Base-by-base conservation (phyloP, 2,329 filamentous ascomycete species). In the Arthrocladium fulminans region DNA sequence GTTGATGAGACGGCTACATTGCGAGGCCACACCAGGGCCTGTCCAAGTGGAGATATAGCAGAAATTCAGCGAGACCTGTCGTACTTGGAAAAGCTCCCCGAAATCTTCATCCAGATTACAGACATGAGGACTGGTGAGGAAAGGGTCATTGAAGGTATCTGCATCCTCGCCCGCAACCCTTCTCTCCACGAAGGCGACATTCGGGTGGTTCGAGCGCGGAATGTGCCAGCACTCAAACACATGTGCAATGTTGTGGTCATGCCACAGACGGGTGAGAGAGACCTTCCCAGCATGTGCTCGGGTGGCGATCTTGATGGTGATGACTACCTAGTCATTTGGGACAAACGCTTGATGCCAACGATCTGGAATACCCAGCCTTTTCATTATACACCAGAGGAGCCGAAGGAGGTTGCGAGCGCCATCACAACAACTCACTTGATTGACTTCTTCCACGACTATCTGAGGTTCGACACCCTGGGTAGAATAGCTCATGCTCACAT, bases 271-370 rank as follows among this genome's bases (percentile, higher is more conserved):
- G 90, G 90, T 0, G 88, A 96, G 60, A 75, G 84, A 13, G 88
- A 94, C 54, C 69, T 98, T 19, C 81, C 89, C 1, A 88, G 85
- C 59, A 97, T 97, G 90, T 88, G 92, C 54, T 95, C 92, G 3
- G 92, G 92, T 1, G 92, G 92, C 0, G 92, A 98, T 61, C 75
- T 98, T 0, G 92, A 98, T 61, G 92, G 92, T 0, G 92, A 98
- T 59, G 92, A 98, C 61, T 98, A 88, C 62, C 83, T 97, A 48
- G 81, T 97, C 3, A 84, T 96, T 39, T 98, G 92, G 90, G 89
- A 98, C 56, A 63, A 73, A 19, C 75, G 78, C 12, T 70, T 98
- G 5, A 71, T 94, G 22, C 87, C 87, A 0, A 55, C 65, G 1
- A 68, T 77, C 44, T 86, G 85, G 79, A 86, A 92, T 56, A 72